Base-by-base conservation (phyloP, 768 basidiomycete genomes). In the Boletus sp. region DNA sequence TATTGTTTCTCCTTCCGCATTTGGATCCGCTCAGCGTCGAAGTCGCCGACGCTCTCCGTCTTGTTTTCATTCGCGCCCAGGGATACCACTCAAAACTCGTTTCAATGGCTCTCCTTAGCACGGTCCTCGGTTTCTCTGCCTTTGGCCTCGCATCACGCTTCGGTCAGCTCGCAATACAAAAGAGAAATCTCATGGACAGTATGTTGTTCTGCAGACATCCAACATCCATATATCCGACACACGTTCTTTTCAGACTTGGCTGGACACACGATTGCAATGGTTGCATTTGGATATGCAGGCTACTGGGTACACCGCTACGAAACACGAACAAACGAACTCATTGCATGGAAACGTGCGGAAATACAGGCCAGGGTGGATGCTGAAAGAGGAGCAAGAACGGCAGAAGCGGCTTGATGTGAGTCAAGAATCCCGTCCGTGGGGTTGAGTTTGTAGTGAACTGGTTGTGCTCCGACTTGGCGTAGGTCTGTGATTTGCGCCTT, bases 91-190 rank as follows among this genome's bases (percentile, higher is more conserved):
- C 23, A 14, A 51, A 45, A 34, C 19, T 4, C 15, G 40, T 33
- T 17, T n/a, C 42, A 52, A 90, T 89, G 85, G 67, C 87, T 39
- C 73, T 90, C 65, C 74, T 88, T 52, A 74, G 82, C 47, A 89
- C 82, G 66, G 72, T 92, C 57, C 69, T 90, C 66, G 89, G 90
- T 39, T 90, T 90, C 72, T 88, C 90, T 3, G 71, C 80, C 53
- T 87, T 93, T 66, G 93, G 93, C 40, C 85, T 97, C 54, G 85
- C 85, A 21, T 84, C 87, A 19, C 81, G 94, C 55, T 77, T 93
- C 56, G 91, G 90, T 63, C 93, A 95, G 73, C 83, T 97, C 23
- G 88, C 87, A 50, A 88, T 97, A 64, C 87, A 92, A 71, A 85
- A 80, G 67, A 79, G 88, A 64, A 84, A 85, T 66, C 79, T 94